phyloP scores from a whole-genome alignment of 148 eudicot genomes.

The Vaccinium vitisidaea region DNA sequence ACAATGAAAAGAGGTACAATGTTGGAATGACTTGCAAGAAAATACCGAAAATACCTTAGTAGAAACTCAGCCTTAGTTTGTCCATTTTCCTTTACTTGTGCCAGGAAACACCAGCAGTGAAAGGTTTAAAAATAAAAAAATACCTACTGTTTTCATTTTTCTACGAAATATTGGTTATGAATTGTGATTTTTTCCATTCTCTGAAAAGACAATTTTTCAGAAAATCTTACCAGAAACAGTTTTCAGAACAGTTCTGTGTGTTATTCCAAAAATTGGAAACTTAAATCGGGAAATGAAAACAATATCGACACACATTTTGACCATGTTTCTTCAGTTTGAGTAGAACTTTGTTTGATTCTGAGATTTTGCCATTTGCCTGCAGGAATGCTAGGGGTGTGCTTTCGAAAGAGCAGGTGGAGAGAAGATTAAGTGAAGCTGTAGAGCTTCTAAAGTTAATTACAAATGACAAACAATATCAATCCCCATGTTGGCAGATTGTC shows the following conservation, averaged over 20 bases:
- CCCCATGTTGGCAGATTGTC: not conserved
- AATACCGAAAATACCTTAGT: no score
- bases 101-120: not conserved
- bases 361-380: conserved; percentile 5
- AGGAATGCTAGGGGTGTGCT: conserved; percentile 42
- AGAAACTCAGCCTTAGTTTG: not conserved
- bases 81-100: not conserved
- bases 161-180: not conserved
- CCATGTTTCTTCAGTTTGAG: not conserved
- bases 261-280: not conserved
- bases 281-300: not conserved
- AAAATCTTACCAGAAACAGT: no score
- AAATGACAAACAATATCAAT: not conserved
- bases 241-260: not conserved
- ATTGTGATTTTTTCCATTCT: not conserved
- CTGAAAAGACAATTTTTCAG: not conserved
- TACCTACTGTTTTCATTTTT: not conserved
- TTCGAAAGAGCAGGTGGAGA: conserved; percentile 49
- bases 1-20: no score
- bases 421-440: conserved; percentile 61
- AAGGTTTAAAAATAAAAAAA: not conserved
- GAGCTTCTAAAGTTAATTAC: conserved; percentile 53
- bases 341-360: not conserved
- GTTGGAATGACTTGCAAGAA: no score
- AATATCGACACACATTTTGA: not conserved